Percentiles rank a stretch among this genome's conserved stretches.
Evolutionary conservation across 805 yeast species (phyloP).

Genomic region (Debaryomyces castellii): DNA sequence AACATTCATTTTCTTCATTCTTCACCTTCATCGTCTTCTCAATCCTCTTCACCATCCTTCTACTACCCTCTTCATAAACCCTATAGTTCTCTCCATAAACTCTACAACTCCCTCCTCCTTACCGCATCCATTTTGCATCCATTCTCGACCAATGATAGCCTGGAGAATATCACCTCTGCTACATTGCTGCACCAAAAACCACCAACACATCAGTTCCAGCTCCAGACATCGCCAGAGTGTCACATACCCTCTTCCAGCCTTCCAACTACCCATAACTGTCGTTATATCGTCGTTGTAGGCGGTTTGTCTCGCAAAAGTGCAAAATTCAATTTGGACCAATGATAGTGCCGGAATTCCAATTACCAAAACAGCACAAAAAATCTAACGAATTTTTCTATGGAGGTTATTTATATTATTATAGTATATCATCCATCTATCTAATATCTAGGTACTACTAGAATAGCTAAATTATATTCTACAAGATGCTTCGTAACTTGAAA

Average conservation of each 20-base stretch:
- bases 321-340: slow-evolving; percentile 14
- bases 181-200: background rate
- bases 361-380: slow-evolving; percentile 14
- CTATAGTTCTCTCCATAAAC: too few species aligned
- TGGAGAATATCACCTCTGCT: background rate
- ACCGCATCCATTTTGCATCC: background rate
- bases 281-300: too few species aligned
- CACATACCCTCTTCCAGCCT: background rate
- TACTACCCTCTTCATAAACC: too few species aligned
- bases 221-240: too few species aligned
- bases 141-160: background rate
- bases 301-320: too few species aligned
- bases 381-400: background rate
- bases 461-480: slow-evolving; percentile 2
- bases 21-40: too few species aligned
- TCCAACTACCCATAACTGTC: background rate
- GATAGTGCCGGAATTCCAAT: slow-evolving; percentile 19
- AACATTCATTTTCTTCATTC: too few species aligned
- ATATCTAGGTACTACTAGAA: slow-evolving; percentile 8
- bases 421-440: slow-evolving; percentile 9
- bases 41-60: too few species aligned
- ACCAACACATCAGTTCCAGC: background rate
- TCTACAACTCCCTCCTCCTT: too few species aligned
- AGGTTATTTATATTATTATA: background rate
- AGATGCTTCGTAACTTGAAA: slow-evolving; percentile 38